Evolutionary conservation across 129 eudicot genomes (phyloP).

Genomic region (Dittrichia graveolens): DNA sequence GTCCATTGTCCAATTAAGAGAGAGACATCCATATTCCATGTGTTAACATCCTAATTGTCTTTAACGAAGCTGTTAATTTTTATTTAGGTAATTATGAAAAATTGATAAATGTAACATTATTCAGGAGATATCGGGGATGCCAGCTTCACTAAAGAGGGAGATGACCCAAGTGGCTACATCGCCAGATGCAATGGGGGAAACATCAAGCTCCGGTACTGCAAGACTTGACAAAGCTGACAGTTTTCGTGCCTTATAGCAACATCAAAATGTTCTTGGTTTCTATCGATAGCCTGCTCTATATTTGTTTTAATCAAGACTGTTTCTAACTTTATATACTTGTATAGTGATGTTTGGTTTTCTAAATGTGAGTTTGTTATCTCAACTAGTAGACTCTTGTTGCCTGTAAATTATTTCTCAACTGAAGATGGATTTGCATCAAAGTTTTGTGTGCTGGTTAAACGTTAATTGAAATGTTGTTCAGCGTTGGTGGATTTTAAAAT

Average conservation of each 20-base stretch:
- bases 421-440: too few species aligned
- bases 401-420: too few species aligned
- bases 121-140: conserved; percentile 95
- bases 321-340: conserved; percentile 17
- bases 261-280: background rate
- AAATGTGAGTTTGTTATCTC: background rate
- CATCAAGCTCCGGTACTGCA: conserved; percentile 87
- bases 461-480: too few species aligned
- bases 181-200: conserved; percentile 76
- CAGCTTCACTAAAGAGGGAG: conserved; percentile 68
- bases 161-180: conserved; percentile 59
- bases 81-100: background rate
- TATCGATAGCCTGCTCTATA: background rate
- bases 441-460: too few species aligned
- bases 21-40: background rate
- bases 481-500: too few species aligned
- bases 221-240: conserved; percentile 78
- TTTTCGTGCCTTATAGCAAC: conserved; percentile 56
- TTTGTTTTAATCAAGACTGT: background rate
- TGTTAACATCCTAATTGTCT: background rate
- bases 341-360: conserved; percentile 15
- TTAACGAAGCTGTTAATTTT: background rate
- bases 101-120: conserved; percentile 6
- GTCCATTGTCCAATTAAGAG: background rate
- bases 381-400: too few species aligned